phyloP scores from a whole-genome alignment of 768 basidiomycete genomes.

The Russula emetica region DNA sequence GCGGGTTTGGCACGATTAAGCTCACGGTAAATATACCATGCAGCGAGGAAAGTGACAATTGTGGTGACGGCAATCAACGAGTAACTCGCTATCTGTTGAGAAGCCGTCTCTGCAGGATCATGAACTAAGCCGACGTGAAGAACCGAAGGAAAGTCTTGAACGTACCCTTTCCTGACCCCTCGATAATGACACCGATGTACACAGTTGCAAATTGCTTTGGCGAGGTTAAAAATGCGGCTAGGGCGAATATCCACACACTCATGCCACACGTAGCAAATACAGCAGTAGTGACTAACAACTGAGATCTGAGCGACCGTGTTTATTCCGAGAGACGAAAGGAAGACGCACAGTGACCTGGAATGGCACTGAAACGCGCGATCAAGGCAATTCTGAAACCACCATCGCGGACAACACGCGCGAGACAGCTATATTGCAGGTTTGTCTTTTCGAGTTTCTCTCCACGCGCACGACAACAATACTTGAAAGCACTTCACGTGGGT shows the following conservation, averaged over 20 bases:
- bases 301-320: conserved; percentile 10
- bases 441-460: conserved; percentile 60
- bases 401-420: conserved; percentile 63
- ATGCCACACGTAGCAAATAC: conserved; percentile 89
- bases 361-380: conserved; percentile 72
- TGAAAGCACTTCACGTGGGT: conserved; percentile 61
- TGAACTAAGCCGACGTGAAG: conserved; percentile 25
- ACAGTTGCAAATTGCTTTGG: conserved; percentile 92
- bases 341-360: conserved; percentile 77
- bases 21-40: conserved; percentile 76
- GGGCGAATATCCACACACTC: conserved; percentile 66
- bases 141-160: neutral
- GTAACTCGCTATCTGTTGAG: conserved; percentile 60
- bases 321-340: neutral
- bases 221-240: conserved; percentile 77
- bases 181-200: conserved; percentile 81
- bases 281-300: conserved; percentile 68
- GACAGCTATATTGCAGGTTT: conserved; percentile 45
- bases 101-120: conserved; percentile 37
- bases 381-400: conserved; percentile 86
- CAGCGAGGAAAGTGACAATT: conserved; percentile 67
- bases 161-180: conserved; percentile 30
- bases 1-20: conserved; percentile 66
- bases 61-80: conserved; percentile 62
- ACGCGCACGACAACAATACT: conserved; percentile 67